A percentile compares a stretch with the other conserved stretches of the same genome.
phyloP scores from a whole-genome alignment of 164 flowering plant species.

The Berberis vulgaris region DNA sequence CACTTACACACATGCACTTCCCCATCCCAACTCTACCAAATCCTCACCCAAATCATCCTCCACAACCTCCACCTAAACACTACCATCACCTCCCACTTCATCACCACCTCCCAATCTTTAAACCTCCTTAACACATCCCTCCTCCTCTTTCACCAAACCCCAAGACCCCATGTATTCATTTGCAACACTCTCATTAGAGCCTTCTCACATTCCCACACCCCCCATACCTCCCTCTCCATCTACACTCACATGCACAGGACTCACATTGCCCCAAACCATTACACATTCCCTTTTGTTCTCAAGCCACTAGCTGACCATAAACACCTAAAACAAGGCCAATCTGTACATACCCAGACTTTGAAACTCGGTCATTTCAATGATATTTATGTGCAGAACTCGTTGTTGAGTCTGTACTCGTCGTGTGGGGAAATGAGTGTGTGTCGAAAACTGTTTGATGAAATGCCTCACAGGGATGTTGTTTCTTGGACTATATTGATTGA shows the following conservation, averaged over 20 bases:
- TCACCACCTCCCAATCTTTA: constrained; percentile 32
- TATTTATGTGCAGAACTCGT: constrained; percentile 41
- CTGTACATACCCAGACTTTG: constrained; percentile 33
- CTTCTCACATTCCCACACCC: constrained; percentile 31
- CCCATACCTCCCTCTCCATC: constrained; percentile 22
- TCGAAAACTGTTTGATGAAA: constrained; percentile 44
- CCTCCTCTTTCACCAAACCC: constrained; percentile 23
- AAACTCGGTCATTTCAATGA: constrained; percentile 36
- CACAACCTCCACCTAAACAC: constrained; percentile 33
- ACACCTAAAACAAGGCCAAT: constrained; percentile 19
- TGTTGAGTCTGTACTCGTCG: constrained; percentile 37
- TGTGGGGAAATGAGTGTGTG: constrained; percentile 29
- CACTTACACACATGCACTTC: constrained; percentile 19
- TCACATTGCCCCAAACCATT: constrained; percentile 34
- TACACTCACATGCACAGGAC: constrained; percentile 33
- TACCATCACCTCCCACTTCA: constrained; percentile 31
- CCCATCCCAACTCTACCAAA: constrained; percentile 33
- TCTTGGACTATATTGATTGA: constrained; percentile 55
- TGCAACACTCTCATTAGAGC: constrained; percentile 48
- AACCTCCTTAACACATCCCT: constrained; percentile 24
- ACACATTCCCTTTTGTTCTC: constrained; percentile 52
- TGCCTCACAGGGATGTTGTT: constrained; percentile 47
- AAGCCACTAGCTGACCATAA: constrained; percentile 36
- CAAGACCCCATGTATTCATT: constrained; percentile 36
- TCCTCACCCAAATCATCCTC: constrained; percentile 45